Evolutionary conservation across 305 asterid genomes (phyloP).

Genomic region (Rubia peregrina): DNA sequence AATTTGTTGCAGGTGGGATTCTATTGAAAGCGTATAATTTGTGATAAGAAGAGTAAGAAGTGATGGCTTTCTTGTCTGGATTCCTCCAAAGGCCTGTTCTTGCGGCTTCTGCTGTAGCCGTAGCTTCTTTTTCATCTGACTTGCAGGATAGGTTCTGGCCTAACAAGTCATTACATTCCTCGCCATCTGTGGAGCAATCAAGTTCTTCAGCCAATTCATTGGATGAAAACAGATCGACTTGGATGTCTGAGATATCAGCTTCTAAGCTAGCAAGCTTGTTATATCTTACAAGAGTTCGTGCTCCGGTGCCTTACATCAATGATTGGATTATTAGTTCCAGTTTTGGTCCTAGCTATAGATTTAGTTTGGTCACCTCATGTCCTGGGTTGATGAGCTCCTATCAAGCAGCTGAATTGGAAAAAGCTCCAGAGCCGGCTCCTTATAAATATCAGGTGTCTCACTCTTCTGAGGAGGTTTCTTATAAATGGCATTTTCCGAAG

Average conservation of each 20-base stretch:
- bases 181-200: slow-evolving; percentile 41
- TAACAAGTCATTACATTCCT: slow-evolving; percentile 30
- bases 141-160: slow-evolving; percentile 54
- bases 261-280: slow-evolving; percentile 55
- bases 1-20: slow-evolving; percentile 16
- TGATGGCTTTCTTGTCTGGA: slow-evolving; percentile 75
- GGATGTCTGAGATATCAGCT: slow-evolving; percentile 56
- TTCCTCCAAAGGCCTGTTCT: slow-evolving; percentile 65
- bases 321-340: slow-evolving; percentile 30
- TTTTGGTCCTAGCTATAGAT: slow-evolving; percentile 14
- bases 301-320: slow-evolving; percentile 46
- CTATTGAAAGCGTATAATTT: neutral
- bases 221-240: slow-evolving; percentile 32
- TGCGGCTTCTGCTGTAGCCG: slow-evolving; percentile 76
- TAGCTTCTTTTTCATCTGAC: slow-evolving; percentile 74
- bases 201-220: slow-evolving; percentile 33
- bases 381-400: slow-evolving; percentile 39
- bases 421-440: slow-evolving; percentile 46
- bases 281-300: slow-evolving; percentile 34
- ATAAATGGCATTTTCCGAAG: slow-evolving; percentile 87
- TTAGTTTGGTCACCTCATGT: slow-evolving; percentile 36
- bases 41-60: slow-evolving; percentile 8
- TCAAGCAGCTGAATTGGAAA: slow-evolving; percentile 49
- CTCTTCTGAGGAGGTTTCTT: slow-evolving; percentile 46
- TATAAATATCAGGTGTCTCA: slow-evolving; percentile 30